These are phyloP conservation scores for Hyaloraphidium curvatum DNA, from an alignment of 192 early-diverging fungal species.

Conservation along the genomic window DNA sequence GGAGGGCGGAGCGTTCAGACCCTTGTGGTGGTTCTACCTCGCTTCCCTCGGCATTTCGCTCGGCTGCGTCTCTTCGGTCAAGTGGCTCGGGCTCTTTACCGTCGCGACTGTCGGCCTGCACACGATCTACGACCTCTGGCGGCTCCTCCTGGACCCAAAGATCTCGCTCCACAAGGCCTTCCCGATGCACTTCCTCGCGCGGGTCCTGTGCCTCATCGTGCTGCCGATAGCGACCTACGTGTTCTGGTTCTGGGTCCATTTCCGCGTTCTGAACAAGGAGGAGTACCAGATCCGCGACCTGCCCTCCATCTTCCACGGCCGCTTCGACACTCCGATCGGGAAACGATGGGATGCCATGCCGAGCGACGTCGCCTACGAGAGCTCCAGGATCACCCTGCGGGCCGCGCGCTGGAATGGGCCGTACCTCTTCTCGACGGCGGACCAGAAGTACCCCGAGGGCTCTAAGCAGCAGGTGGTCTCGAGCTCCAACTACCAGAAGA, in stretches of 20 bases:
- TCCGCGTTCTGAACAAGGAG: neutral
- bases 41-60: neutral
- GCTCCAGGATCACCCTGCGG: neutral
- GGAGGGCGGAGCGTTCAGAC: neutral
- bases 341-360: neutral
- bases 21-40: neutral
- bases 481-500: neutral
- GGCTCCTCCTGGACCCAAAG: neutral
- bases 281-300: neutral
- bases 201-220: slow-evolving; percentile 1
- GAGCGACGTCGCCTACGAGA: neutral
- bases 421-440: neutral
- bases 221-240: neutral
- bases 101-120: slow-evolving; percentile 6
- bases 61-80: slow-evolving; percentile 4
- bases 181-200: neutral
- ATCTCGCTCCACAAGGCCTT: neutral
- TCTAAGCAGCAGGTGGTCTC: slow-evolving; percentile 5
- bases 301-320: neutral
- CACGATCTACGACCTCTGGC: slow-evolving; percentile 5
- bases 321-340: neutral
- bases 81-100: slow-evolving; percentile 6
- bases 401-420: neutral
- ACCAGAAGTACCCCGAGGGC: neutral
- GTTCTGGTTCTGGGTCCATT: slow-evolving; percentile 3